phyloP scores from a whole-genome alignment of 2,329 filamentous ascomycete genomes.

The Penicillium freii region DNA sequence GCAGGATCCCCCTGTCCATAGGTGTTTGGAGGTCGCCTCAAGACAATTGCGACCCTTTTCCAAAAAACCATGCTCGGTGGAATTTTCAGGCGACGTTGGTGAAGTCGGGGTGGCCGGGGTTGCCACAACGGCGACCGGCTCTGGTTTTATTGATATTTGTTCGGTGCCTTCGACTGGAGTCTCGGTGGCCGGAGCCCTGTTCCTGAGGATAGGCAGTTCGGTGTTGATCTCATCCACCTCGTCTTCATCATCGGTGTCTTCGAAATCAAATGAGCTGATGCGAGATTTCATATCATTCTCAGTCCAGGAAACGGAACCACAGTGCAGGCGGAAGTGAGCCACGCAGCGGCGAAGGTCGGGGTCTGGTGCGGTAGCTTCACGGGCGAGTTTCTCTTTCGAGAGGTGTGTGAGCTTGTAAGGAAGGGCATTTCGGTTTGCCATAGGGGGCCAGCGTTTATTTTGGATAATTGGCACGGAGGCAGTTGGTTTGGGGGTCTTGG shows the following conservation, averaged over 20 bases:
- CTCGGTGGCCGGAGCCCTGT: constrained; percentile 1
- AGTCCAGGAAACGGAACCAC: constrained; percentile 34
- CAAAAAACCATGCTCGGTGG: constrained; percentile 19
- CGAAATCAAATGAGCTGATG: constrained; percentile 38
- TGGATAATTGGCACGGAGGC: constrained; percentile 26
- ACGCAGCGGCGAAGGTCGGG: constrained; percentile 38
- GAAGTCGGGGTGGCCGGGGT: not conserved
- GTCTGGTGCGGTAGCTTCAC: constrained; percentile 36
- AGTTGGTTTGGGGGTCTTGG: constrained; percentile 22
- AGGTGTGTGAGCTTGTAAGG: constrained; percentile 38
- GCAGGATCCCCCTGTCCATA: constrained; percentile 25
- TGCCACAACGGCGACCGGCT: constrained; percentile 2
- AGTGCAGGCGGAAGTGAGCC: constrained; percentile 36
- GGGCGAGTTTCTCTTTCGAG: constrained; percentile 37
- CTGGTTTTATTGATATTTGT: not conserved
- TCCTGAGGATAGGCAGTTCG: constrained; percentile 5
- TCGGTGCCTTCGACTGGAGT: constrained; percentile 12
- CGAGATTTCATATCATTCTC: constrained; percentile 38
- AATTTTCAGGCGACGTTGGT: constrained; percentile 3
- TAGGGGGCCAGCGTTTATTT: constrained; percentile 36
- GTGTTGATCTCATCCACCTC: constrained; percentile 22
- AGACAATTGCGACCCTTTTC: constrained; percentile 31
- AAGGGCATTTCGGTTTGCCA: constrained; percentile 36
- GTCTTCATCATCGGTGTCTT: constrained; percentile 33
- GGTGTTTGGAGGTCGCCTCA: constrained; percentile 29